Percentiles rank a stretch among this genome's conserved stretches.
phyloP scores from a whole-genome alignment of 176 grass and related monocot species.

The Triticum monococcum region DNA sequence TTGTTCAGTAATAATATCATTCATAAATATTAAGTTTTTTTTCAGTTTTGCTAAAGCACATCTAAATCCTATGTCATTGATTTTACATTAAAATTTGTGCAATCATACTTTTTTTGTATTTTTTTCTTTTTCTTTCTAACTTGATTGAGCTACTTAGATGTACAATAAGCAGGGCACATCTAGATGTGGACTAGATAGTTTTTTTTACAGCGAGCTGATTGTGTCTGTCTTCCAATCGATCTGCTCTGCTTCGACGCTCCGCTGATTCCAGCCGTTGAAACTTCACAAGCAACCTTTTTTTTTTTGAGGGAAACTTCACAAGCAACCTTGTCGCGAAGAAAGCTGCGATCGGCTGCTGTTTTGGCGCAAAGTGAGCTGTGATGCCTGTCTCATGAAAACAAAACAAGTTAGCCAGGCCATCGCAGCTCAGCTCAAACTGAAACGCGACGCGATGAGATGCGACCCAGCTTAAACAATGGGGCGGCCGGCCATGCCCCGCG shows the following conservation, averaged over 20 bases:
- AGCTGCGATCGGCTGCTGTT: neutral
- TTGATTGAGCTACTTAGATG: no score
- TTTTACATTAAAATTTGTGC: no score
- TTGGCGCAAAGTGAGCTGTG: neutral
- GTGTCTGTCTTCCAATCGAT: neutral
- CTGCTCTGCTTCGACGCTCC: neutral
- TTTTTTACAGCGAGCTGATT: neutral
- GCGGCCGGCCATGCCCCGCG: slow-evolving; percentile 8
- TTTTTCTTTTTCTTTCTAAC: no score
- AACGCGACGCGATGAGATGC: neutral
- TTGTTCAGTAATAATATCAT: no score
- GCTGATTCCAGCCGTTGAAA: neutral
- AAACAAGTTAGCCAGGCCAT: neutral
- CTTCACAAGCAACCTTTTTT: neutral
- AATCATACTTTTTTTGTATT: no score
- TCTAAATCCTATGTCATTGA: no score
- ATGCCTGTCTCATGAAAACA: slow-evolving; percentile 14
- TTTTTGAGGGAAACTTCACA: no score
- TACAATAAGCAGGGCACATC: no score
- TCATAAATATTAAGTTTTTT: no score
- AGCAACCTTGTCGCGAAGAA: neutral
- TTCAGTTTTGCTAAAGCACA: no score
- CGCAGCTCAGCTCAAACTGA: neutral
- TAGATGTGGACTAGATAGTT: no score
- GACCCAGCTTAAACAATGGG: slow-evolving; percentile 21